phyloP scores from a whole-genome alignment of 106 monocot genomes.

The Dendrobium catenatum region DNA sequence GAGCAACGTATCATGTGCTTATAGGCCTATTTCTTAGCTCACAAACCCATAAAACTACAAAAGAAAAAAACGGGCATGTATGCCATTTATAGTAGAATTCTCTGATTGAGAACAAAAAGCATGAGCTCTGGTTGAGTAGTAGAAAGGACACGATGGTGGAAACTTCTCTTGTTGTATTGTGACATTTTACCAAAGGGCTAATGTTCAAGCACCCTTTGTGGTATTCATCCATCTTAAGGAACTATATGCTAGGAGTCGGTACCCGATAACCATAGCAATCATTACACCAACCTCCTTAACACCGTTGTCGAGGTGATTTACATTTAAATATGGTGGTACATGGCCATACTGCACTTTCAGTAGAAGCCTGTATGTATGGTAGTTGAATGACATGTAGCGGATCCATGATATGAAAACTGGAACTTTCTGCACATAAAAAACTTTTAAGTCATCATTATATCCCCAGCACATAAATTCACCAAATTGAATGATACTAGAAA shows the following conservation, averaged over 20 bases:
- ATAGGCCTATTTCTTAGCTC: neutral
- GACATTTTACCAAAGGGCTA: too few relatives aligned
- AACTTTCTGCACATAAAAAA: conserved; percentile 51
- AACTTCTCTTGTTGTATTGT: conserved; percentile 3
- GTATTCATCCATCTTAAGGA: conserved; percentile 48
- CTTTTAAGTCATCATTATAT: neutral
- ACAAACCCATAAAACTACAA: neutral
- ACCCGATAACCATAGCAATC: conserved; percentile 67
- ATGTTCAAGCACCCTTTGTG: conserved; percentile 12
- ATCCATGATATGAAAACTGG: conserved; percentile 83
- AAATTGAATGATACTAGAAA: neutral
- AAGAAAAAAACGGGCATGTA: neutral
- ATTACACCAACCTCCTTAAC: conserved; percentile 44
- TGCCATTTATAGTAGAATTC: neutral
- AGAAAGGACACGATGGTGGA: conserved; percentile 10
- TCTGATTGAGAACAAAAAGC: neutral
- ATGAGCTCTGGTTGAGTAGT: neutral
- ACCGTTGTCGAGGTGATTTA: conserved; percentile 34
- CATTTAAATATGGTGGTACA: conserved; percentile 34
- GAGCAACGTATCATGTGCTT: neutral
- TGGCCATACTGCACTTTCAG: conserved; percentile 75
- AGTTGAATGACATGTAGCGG: conserved; percentile 78
- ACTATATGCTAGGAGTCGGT: conserved; percentile 62
- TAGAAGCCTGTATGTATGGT: conserved; percentile 83
- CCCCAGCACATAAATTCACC: neutral